Conservation (phyloP, 257 asterid genomes). For the Solanum sparsipilum region DNA sequence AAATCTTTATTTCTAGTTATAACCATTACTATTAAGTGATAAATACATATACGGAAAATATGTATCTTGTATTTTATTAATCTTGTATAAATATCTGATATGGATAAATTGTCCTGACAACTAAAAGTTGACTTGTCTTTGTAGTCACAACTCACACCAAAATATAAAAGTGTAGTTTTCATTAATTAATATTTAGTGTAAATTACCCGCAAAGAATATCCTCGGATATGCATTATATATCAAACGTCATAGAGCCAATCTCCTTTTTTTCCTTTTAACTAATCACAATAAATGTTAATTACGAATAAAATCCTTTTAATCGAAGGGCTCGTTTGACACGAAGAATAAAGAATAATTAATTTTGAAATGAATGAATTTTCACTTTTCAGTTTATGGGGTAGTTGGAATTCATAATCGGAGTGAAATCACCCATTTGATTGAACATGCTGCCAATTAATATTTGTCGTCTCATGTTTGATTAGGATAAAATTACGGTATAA, state of each 20-base stretch:
- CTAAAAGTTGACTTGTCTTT: background rate
- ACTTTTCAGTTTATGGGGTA: background rate
- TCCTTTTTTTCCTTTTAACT: background rate
- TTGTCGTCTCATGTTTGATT: no score
- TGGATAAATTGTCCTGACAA: background rate
- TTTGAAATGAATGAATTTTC: no score
- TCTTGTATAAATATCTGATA: background rate
- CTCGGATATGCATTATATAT: conserved; percentile 5
- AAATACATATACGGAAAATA: background rate
- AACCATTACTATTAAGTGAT: background rate
- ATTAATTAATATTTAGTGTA: background rate
- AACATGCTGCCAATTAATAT: background rate
- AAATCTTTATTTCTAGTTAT: no score
- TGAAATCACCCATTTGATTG: background rate
- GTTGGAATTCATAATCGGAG: background rate
- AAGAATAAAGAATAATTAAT: no score
- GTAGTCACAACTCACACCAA: background rate
- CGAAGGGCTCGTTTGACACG: background rate
- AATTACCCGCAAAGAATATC: conserved; percentile 6
- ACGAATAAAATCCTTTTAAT: background rate
- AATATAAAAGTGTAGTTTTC: background rate
- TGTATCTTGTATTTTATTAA: background rate
- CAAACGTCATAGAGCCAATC: background rate
- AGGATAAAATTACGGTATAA: no score
- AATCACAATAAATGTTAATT: background rate